phyloP scores from a whole-genome alignment of 306 rosid genomes.

The Lablab purpureus region DNA sequence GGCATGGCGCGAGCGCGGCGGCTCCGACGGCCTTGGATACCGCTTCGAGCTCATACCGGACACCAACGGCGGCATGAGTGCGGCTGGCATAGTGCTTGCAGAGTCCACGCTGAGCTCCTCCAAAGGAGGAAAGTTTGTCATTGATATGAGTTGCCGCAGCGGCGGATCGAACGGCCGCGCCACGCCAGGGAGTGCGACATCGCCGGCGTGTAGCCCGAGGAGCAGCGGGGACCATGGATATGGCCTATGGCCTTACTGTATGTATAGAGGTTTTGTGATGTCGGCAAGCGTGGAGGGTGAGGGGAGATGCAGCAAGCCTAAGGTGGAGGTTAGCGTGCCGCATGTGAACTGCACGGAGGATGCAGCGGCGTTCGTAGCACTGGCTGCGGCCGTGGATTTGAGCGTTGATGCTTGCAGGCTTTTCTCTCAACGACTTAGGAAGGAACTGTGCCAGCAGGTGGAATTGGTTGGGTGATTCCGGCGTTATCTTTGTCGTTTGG shows the following conservation, averaged over 20 bases:
- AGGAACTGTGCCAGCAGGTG: conserved; percentile 60
- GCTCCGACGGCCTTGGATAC: conserved; percentile 70
- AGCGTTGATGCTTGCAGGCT: conserved; percentile 71
- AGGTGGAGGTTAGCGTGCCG: conserved; percentile 65
- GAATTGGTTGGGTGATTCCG: conserved; percentile 52
- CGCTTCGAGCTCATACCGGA: conserved; percentile 75
- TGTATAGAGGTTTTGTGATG: conserved; percentile 81
- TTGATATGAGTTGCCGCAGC: conserved; percentile 54
- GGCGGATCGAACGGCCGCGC: conserved; percentile 47
- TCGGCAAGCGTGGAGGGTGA: conserved; percentile 67
- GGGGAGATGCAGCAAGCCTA: conserved; percentile 63
- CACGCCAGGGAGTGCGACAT: conserved; percentile 53
- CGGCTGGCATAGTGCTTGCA: conserved; percentile 69
- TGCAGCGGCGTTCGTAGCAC: conserved; percentile 68
- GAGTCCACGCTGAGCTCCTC: conserved; percentile 68
- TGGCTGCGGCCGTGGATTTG: conserved; percentile 68
- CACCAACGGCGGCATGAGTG: conserved; percentile 60
- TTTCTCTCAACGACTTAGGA: conserved; percentile 67
- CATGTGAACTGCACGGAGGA: conserved; percentile 73
- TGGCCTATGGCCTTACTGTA: conserved; percentile 78
- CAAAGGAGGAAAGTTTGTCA: conserved; percentile 66
- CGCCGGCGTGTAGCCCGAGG: conserved; percentile 79
- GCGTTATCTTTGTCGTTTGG: conserved; percentile 35
- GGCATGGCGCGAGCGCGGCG: conserved; percentile 83
- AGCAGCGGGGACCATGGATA: conserved; percentile 81